A percentile compares a stretch with the other conserved stretches of the same genome.
Conservation (phyloP, 495 filamentous ascomycete genomes). For the Penicillium parvum region DNA sequence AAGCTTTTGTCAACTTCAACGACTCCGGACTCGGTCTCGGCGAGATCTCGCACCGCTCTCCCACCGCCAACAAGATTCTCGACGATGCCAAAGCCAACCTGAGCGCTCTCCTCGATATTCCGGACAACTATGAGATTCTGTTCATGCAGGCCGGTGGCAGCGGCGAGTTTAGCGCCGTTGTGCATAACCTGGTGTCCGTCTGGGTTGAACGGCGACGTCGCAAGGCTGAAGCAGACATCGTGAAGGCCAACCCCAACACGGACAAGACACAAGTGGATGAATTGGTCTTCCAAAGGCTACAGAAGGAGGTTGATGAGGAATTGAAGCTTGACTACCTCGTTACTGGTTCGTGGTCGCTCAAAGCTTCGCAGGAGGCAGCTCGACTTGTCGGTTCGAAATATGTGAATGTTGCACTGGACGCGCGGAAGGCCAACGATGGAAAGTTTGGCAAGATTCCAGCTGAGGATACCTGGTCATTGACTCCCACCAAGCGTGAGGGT, state of each 20-base stretch:
- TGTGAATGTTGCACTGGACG: slow-evolving; percentile 74
- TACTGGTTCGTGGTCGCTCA: slow-evolving; percentile 86
- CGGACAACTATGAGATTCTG: slow-evolving; percentile 69
- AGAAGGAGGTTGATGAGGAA: slow-evolving; percentile 57
- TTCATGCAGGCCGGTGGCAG: slow-evolving; percentile 82
- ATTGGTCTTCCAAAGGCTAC: slow-evolving; percentile 53
- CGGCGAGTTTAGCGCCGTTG: slow-evolving; percentile 74
- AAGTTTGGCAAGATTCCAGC: slow-evolving; percentile 84
- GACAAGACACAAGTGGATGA: slow-evolving; percentile 42
- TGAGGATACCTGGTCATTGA: slow-evolving; percentile 72
- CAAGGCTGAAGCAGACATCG: slow-evolving; percentile 29
- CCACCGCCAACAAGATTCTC: slow-evolving; percentile 65
- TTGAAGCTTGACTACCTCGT: slow-evolving; percentile 85
- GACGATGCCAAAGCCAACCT: slow-evolving; percentile 61
- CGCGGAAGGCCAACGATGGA: slow-evolving; percentile 64
- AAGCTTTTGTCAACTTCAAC: slow-evolving; percentile 78
- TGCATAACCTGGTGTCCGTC: slow-evolving; percentile 73
- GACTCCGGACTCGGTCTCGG: slow-evolving; percentile 66
- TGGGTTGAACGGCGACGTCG: slow-evolving; percentile 67
- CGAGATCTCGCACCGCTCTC: slow-evolving; percentile 87
- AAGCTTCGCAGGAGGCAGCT: slow-evolving; percentile 81
- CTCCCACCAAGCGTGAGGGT: slow-evolving; percentile 48
- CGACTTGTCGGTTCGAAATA: slow-evolving; percentile 70
- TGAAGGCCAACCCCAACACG: slow-evolving; percentile 27
- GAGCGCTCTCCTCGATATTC: slow-evolving; percentile 66